A percentile compares a stretch with the other conserved stretches of the same genome.
Conservation (phyloP, 192 early-diverging fungal genomes). For the Coemansia sp. region DNA sequence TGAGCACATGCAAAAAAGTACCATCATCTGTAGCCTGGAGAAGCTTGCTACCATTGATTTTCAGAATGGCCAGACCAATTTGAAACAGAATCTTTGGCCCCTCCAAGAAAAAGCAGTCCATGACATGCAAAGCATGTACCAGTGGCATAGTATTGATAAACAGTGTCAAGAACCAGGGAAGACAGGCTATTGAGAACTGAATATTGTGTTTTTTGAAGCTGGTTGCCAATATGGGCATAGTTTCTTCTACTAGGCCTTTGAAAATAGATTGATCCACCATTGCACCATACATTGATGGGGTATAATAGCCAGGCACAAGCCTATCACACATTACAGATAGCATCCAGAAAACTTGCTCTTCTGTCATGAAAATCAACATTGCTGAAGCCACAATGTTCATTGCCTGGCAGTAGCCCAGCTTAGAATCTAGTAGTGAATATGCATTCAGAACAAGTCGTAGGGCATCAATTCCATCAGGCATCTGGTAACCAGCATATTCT, state of each 20-base stretch:
- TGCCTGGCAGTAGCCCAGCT: slow-evolving; percentile 99
- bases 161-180: slow-evolving; percentile 97
- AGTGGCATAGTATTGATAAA: slow-evolving; percentile 97
- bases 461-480: slow-evolving; percentile 83
- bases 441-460: slow-evolving; percentile 90
- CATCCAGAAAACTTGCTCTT: slow-evolving; percentile 98
- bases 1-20: slow-evolving; percentile 76
- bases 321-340: slow-evolving; percentile 85
- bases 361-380: slow-evolving; percentile 87
- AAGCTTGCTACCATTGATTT: slow-evolving; percentile 82
- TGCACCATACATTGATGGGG: slow-evolving; percentile 97
- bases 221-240: slow-evolving; percentile 83
- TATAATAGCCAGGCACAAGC: slow-evolving; percentile 94
- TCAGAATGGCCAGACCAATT: slow-evolving; percentile 85
- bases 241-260: slow-evolving; percentile 81
- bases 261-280: slow-evolving; percentile 94
- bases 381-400: slow-evolving; percentile 99
- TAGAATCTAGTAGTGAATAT: slow-evolving; percentile 78
- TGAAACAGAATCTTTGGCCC: slow-evolving; percentile 96
- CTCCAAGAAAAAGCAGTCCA: slow-evolving; percentile 98
- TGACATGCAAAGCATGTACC: slow-evolving; percentile 76
- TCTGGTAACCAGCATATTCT: slow-evolving; percentile 92
- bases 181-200: slow-evolving; percentile 92
- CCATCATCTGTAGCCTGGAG: slow-evolving; percentile 69
- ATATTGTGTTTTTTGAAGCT: slow-evolving; percentile 87